Evolutionary conservation across 176 grass and related monocot species (phyloP).

Genomic region (Rhynchospora tenuis): DNA sequence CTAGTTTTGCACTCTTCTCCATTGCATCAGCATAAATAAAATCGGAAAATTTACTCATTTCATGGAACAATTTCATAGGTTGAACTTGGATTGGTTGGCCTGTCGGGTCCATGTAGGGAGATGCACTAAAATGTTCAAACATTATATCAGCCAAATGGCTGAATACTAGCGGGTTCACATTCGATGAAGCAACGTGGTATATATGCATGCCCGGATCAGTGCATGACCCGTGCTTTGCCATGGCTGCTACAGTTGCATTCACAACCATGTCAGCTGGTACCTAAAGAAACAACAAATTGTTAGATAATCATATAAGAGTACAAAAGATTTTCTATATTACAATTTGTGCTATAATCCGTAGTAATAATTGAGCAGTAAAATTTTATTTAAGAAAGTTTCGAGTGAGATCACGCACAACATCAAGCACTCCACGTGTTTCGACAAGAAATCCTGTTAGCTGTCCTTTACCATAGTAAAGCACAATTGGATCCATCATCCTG

Average conservation of each 20-base stretch:
- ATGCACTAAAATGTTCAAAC: constrained; percentile 65
- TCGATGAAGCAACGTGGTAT: constrained; percentile 84
- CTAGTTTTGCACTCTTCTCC: constrained; percentile 30
- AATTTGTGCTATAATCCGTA: neutral
- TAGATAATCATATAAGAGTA: neutral
- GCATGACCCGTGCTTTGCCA: constrained; percentile 62
- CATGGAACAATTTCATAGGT: constrained; percentile 55
- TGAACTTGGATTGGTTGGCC: constrained; percentile 56
- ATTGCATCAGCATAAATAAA: constrained; percentile 55
- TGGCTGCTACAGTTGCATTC: constrained; percentile 78
- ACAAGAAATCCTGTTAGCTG: constrained; percentile 78
- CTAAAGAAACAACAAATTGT: constrained; percentile 20
- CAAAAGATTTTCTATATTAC: no score
- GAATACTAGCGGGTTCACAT: constrained; percentile 72
- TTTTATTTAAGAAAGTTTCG: neutral
- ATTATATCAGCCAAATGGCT: constrained; percentile 54
- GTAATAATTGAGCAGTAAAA: neutral
- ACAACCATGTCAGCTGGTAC: constrained; percentile 97
- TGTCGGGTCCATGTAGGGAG: constrained; percentile 49
- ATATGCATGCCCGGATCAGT: constrained; percentile 49
- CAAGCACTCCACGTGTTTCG: constrained; percentile 60
- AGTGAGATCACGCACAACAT: constrained; percentile 53
- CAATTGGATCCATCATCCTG: constrained; percentile 97
- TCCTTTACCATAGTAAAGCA: constrained; percentile 93
- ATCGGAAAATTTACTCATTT: constrained; percentile 66